phyloP scores from a whole-genome alignment of 192 early-diverging fungal species.

The Podila epigama region DNA sequence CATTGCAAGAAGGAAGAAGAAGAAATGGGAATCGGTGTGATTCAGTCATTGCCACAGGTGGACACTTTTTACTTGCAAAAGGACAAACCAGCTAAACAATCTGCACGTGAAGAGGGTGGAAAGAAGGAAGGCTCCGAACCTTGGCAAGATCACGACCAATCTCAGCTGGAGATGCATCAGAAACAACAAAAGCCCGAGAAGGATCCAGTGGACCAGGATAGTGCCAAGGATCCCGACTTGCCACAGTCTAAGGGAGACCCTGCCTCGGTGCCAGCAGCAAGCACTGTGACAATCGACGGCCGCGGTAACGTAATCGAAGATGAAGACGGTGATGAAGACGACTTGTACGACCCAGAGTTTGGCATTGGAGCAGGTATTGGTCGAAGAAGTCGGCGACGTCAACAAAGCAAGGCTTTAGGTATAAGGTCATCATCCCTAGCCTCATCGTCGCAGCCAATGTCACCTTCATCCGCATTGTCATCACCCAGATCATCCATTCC shows the following conservation, averaged over 20 bases:
- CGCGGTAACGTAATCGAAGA: neutral
- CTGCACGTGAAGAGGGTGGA: no score
- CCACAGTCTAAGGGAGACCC: no score
- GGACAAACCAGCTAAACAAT: no score
- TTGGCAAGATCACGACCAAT: no score
- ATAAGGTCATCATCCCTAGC: neutral
- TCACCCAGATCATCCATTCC: no score
- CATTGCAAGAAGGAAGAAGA: neutral
- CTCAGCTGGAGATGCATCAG: no score
- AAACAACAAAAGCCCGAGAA: no score
- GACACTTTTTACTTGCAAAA: neutral
- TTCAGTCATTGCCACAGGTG: neutral
- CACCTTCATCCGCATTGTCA: neutral
- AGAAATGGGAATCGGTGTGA: neutral
- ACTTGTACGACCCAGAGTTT: constrained; percentile 39
- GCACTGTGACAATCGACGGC: neutral
- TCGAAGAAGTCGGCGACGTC: constrained; percentile 11
- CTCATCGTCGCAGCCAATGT: neutral
- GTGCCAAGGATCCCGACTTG: no score
- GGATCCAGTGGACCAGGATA: no score
- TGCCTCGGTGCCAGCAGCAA: no score
- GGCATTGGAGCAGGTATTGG: constrained; percentile 17
- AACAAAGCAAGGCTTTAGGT: neutral
- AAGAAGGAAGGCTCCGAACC: no score
- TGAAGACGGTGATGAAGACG: constrained; percentile 21